Evolutionary conservation across 495 filamentous ascomycete genomes (phyloP).

Genomic region (Evernia prunastri): DNA sequence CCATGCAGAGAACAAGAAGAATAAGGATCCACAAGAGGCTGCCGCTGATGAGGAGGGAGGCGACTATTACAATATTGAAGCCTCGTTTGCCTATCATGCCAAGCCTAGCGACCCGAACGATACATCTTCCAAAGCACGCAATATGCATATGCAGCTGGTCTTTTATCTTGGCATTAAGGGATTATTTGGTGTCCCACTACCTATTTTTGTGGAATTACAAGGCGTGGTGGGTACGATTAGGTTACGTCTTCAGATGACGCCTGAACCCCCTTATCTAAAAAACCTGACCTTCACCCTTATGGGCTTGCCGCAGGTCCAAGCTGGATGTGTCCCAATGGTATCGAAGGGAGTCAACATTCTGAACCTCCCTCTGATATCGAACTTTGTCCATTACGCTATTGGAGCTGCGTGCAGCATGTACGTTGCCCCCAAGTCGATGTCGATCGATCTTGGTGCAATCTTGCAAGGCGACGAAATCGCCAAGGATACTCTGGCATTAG

Average conservation of each 20-base stretch:
- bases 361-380: conserved; percentile 86
- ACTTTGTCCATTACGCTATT: conserved; percentile 97
- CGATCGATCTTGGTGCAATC: conserved; percentile 83
- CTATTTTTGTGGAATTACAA: conserved; percentile 81
- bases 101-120: conserved; percentile 56
- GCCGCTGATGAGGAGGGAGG: conserved; percentile 87
- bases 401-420: conserved; percentile 80
- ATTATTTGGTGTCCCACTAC: conserved; percentile 78
- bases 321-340: conserved; percentile 88
- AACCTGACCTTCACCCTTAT: conserved; percentile 89
- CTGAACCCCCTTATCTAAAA: conserved; percentile 85
- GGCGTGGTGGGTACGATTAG: conserved; percentile 82
- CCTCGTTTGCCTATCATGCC: conserved; percentile 89
- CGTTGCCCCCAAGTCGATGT: conserved; percentile 93
- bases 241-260: conserved; percentile 74
- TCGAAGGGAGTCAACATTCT: conserved; percentile 83
- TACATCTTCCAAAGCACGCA: conserved; percentile 71
- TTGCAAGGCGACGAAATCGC: conserved; percentile 82
- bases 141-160: conserved; percentile 95
- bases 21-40: conserved; percentile 78
- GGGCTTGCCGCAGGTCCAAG: conserved; percentile 80
- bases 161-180: conserved; percentile 85
- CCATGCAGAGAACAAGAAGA: conserved; percentile 68
- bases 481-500: conserved; percentile 79
- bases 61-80: conserved; percentile 90